Evolutionary conservation across 148 eudicot species (phyloP).

Genomic region (Arctostaphylos glauca): DNA sequence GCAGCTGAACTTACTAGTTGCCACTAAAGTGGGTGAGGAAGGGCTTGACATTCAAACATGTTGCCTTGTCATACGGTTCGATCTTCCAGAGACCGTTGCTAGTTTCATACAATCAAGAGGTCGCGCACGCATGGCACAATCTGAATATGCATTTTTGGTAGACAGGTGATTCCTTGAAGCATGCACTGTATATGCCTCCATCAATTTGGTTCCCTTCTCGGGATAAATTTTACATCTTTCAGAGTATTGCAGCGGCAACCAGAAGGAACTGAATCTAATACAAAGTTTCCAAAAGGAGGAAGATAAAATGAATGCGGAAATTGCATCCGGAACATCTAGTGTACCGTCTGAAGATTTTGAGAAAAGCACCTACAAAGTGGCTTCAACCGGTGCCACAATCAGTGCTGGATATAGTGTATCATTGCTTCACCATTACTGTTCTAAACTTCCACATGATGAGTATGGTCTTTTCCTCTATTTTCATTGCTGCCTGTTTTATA

Average conservation of each 20-base stretch:
- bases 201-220: constrained; percentile 12
- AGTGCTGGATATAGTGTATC: constrained; percentile 68
- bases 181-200: constrained; percentile 11
- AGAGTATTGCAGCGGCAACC: constrained; percentile 51
- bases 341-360: constrained; percentile 31
- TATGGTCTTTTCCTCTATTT: constrained; percentile 35
- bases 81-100: constrained; percentile 92
- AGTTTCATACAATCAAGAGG: constrained; percentile 99
- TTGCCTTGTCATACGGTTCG: constrained; percentile 94
- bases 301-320: constrained; percentile 73
- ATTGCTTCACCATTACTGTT: constrained; percentile 82
- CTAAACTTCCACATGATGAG: constrained; percentile 97
- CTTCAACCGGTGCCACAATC: constrained; percentile 87
- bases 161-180: constrained; percentile 52
- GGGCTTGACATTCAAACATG: constrained; percentile 99
- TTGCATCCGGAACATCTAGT: constrained; percentile 42
- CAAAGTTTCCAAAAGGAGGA: constrained; percentile 60
- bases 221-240: constrained; percentile 8
- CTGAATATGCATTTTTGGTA: constrained; percentile 90
- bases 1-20: constrained; percentile 90
- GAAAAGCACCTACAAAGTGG: constrained; percentile 66
- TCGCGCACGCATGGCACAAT: constrained; percentile 94
- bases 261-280: constrained; percentile 61
- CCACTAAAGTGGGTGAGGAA: constrained; percentile 98
- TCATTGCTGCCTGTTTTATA: neutral